phyloP scores from a whole-genome alignment of 495 filamentous ascomycete genomes.

The Xylaria curta region DNA sequence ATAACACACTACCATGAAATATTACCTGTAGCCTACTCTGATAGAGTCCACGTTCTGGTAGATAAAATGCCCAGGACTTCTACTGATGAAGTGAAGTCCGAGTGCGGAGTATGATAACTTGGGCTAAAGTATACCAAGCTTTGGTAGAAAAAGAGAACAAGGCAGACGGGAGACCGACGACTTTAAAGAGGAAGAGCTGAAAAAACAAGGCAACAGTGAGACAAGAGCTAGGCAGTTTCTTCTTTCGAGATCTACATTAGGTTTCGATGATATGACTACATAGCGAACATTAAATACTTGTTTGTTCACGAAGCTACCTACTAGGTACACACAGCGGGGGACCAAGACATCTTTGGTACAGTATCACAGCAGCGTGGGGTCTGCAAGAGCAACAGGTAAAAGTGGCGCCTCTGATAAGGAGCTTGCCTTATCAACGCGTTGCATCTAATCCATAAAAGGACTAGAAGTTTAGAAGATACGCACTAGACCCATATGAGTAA shows the following conservation, averaged over 20 bases:
- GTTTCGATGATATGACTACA: neutral
- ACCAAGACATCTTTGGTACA: too few relatives aligned
- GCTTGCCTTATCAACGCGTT: slow-evolving; percentile 11
- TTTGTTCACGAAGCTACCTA: too few relatives aligned
- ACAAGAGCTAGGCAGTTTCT: neutral
- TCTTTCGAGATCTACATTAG: neutral
- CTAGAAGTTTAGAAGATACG: neutral
- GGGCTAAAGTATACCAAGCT: neutral
- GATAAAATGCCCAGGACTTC: neutral
- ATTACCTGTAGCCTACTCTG: neutral
- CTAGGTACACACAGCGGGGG: too few relatives aligned
- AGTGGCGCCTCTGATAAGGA: neutral
- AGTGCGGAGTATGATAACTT: neutral
- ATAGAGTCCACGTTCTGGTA: neutral
- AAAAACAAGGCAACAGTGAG: neutral
- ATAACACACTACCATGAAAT: neutral
- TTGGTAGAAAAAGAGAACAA: neutral
- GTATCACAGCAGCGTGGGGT: too few relatives aligned
- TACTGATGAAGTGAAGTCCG: neutral
- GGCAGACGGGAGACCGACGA: too few relatives aligned
- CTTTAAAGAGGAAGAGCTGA: neutral
- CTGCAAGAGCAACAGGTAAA: too few relatives aligned
- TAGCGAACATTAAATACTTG: too few relatives aligned
- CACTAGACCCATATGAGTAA: neutral
- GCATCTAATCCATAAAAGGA: slow-evolving; percentile 1